Evolutionary conservation across 2,329 filamentous ascomycete species (phyloP).

Genomic region (Colletotrichum sp.): DNA sequence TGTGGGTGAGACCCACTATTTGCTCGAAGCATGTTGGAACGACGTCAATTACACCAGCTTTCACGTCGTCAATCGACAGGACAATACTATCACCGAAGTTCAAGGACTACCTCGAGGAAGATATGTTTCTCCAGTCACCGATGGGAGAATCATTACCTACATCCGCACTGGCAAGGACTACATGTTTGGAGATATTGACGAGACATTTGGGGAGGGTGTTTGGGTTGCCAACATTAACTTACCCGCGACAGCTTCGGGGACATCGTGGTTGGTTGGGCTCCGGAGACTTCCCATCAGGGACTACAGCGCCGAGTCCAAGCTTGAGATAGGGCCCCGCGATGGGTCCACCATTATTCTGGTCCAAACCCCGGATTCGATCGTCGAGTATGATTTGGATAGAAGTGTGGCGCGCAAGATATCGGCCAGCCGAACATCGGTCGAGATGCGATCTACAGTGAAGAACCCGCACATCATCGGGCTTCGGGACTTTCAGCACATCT

Average conservation of each 20-base stretch:
- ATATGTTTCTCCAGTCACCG: background rate
- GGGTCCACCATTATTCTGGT: background rate
- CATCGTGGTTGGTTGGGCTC: background rate
- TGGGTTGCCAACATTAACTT: accelerated
- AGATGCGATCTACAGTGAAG: background rate
- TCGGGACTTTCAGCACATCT: background rate
- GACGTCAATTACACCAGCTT: background rate
- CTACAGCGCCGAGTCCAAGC: background rate
- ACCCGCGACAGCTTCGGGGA: accelerated
- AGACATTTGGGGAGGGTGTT: background rate
- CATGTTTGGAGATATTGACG: background rate
- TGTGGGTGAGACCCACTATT: background rate
- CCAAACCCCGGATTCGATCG: background rate
- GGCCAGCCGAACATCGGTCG: background rate
- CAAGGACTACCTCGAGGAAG: background rate
- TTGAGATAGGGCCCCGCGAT: background rate
- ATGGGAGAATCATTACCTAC: background rate
- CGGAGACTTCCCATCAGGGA: accelerated
- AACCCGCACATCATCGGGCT: background rate
- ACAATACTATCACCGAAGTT: background rate
- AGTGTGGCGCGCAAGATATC: background rate
- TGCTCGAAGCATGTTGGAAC: background rate
- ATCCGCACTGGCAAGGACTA: background rate
- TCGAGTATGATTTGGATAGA: background rate
- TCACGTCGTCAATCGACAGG: background rate